phyloP scores from a whole-genome alignment of 1,284 basidiomycete genomes.

The Ustilago cynodontis region DNA sequence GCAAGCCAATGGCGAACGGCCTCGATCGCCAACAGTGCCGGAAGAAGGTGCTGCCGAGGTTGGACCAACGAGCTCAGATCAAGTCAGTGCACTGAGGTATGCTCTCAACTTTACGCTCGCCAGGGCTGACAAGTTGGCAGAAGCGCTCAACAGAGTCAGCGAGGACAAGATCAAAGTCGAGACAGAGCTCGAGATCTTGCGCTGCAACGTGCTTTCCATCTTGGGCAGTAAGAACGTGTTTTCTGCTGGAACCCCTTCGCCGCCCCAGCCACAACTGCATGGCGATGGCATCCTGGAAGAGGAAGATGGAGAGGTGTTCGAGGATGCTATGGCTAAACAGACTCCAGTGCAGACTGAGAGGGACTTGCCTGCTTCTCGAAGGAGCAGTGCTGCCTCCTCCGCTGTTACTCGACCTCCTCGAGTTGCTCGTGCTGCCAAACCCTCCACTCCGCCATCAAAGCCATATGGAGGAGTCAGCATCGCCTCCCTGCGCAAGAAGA shows the following conservation, averaged over 20 bases:
- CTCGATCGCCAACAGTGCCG: not conserved
- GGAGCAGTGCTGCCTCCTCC: not conserved
- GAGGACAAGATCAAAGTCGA: constrained; percentile 34
- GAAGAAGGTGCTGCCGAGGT: not conserved
- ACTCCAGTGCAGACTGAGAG: not conserved
- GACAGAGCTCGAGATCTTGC: constrained; percentile 28
- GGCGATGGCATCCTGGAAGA: constrained; percentile 3
- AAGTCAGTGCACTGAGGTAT: constrained; percentile 30
- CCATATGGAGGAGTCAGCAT: constrained; percentile 38
- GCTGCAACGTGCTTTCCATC: constrained; percentile 41
- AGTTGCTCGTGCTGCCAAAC: not conserved
- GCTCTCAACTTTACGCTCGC: constrained; percentile 34
- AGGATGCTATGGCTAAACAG: not conserved
- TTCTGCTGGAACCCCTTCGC: not conserved
- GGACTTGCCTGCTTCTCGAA: not conserved
- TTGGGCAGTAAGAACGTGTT: constrained; percentile 23
- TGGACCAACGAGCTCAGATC: not conserved
- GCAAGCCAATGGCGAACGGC: constrained; percentile 3
- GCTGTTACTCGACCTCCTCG: constrained; percentile 14
- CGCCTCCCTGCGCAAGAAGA: constrained; percentile 38
- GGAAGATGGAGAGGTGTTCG: not conserved
- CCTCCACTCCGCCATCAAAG: constrained; percentile 1
- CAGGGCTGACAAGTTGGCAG: constrained; percentile 27
- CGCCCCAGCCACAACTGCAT: not conserved
- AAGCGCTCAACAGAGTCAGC: constrained; percentile 17